Conservation (phyloP, 345 rosid genomes). For the Syzygium grande region DNA sequence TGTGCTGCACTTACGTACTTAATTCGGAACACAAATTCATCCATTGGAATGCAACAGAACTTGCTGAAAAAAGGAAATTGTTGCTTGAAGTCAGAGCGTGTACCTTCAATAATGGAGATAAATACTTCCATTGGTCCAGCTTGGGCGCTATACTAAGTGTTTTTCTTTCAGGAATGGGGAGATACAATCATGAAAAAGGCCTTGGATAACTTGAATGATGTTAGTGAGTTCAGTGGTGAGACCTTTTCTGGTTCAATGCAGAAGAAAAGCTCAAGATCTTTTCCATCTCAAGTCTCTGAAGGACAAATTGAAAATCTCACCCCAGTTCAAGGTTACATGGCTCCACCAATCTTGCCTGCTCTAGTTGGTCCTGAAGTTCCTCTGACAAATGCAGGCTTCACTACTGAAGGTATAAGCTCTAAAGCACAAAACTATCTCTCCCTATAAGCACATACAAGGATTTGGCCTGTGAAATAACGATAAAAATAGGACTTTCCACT, state of each 20-base stretch:
- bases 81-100: not conserved
- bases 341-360: not conserved
- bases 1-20: not conserved
- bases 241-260: not conserved
- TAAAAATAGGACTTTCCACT: not conserved
- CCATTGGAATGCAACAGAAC: not conserved
- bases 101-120: not conserved
- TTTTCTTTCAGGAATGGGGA: not conserved
- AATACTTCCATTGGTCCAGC: not conserved
- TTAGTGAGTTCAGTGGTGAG: not conserved
- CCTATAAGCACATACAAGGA: not conserved
- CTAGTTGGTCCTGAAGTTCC: accelerated
- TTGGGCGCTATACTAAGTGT: not conserved
- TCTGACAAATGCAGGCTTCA: not conserved
- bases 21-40: not conserved
- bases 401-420: not conserved
- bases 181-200: not conserved
- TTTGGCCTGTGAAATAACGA: not conserved
- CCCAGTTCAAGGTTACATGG: not conserved
- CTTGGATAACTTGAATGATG: not conserved
- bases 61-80: not conserved
- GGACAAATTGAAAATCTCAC: not conserved
- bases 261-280: not conserved
- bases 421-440: accelerated
- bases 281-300: not conserved